These are phyloP conservation scores for Chaetomium tenue DNA, from an alignment of 495 filamentous ascomycete species.

Conservation along the genomic window DNA sequence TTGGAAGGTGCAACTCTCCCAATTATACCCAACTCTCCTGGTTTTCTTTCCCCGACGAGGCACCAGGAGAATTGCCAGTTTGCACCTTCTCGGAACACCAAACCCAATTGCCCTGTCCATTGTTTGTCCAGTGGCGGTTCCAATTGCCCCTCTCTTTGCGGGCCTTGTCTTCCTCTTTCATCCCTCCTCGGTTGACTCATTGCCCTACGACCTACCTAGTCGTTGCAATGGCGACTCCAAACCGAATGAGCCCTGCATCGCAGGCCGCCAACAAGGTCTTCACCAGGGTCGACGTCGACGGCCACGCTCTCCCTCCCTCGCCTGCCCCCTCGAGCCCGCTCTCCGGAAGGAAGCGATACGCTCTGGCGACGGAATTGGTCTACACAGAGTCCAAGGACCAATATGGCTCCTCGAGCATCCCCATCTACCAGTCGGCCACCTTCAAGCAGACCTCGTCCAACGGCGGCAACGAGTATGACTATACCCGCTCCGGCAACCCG, in stretches of 20 bases:
- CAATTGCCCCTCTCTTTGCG: slow-evolving; percentile 13
- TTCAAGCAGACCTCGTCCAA: slow-evolving; percentile 87
- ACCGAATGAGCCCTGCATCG: slow-evolving; percentile 29
- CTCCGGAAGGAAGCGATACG: slow-evolving; percentile 75
- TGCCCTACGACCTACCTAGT: not conserved
- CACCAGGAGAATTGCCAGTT: not conserved
- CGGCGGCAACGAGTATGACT: slow-evolving; percentile 89
- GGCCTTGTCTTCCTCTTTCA: not conserved
- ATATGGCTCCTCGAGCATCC: slow-evolving; percentile 90
- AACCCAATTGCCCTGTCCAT: not conserved
- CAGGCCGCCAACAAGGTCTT: slow-evolving; percentile 63
- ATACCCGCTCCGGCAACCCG: slow-evolving; percentile 94
- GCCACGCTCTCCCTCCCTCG: slow-evolving; percentile 88
- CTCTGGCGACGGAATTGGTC: slow-evolving; percentile 91
- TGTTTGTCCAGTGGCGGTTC: not conserved
- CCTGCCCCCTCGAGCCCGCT: slow-evolving; percentile 90
- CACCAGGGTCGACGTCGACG: slow-evolving; percentile 74
- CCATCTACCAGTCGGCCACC: slow-evolving; percentile 97
- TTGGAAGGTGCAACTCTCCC: not conserved
- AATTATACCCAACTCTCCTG: not conserved
- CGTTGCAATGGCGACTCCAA: slow-evolving; percentile 38
- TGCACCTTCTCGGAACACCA: not conserved
- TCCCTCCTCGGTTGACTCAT: slow-evolving; percentile 9
- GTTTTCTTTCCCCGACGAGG: not conserved
- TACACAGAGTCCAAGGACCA: slow-evolving; percentile 95